These are phyloP conservation scores for Syzygium jambos DNA, from an alignment of 345 rosid species.

Conservation along the genomic window DNA sequence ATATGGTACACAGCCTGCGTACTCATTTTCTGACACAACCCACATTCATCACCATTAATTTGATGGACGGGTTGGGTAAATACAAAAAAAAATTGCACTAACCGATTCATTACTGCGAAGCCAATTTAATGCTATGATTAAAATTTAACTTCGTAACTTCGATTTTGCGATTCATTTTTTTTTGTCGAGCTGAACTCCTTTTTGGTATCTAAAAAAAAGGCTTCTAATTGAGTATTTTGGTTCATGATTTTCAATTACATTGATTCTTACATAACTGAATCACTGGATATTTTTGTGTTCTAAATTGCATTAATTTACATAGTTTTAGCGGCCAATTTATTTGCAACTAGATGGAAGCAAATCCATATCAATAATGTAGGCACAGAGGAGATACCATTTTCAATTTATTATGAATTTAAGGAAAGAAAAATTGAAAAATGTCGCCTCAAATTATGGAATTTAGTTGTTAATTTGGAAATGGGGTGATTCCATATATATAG, in stretches of 20 bases:
- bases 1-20: not conserved
- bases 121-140: not conserved
- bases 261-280: not conserved
- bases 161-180: not conserved
- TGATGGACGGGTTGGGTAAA: not conserved
- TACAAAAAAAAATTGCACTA: not conserved
- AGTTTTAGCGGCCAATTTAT: not conserved
- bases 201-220: not conserved
- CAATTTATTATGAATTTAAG: not conserved
- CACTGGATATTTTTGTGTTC: not conserved
- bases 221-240: not conserved
- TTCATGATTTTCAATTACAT: not conserved
- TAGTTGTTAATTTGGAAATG: not conserved
- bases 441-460: not conserved
- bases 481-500: not conserved
- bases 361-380: not conserved
- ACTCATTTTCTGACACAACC: too few species aligned
- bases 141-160: not conserved
- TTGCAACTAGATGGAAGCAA: not conserved
- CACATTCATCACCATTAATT: not conserved
- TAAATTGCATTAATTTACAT: not conserved
- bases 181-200: not conserved
- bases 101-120: not conserved
- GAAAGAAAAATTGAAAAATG: not conserved
- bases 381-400: not conserved